These are phyloP conservation scores for Globisporangium carolinianum DNA, from an alignment of 352 stramenopile species.

Conservation along the genomic window DNA sequence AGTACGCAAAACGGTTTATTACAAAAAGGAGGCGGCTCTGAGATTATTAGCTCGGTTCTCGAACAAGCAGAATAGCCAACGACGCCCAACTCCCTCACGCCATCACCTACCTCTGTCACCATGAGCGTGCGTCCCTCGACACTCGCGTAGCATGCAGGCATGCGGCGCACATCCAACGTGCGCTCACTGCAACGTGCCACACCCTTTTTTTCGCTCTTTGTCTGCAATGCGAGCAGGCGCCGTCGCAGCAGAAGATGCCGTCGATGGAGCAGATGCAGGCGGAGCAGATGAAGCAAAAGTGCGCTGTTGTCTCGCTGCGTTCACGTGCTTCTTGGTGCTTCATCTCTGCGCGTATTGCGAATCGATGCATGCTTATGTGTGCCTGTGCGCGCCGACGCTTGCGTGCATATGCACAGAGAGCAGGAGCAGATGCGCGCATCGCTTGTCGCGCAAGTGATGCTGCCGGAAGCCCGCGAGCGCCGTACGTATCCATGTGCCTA, in stretches of 20 bases:
- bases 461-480: slow-evolving; percentile 69
- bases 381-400: too few relatives aligned
- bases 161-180: background rate
- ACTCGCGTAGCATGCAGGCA: background rate
- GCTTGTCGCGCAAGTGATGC: slow-evolving; percentile 71
- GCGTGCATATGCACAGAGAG: slow-evolving; percentile 23
- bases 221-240: background rate
- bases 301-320: slow-evolving; percentile 1
- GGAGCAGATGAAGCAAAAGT: slow-evolving; percentile 84
- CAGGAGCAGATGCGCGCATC: slow-evolving; percentile 79
- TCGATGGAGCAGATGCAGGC: slow-evolving; percentile 79
- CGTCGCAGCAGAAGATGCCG: slow-evolving; percentile 33
- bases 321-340: background rate
- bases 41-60: background rate
- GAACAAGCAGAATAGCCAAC: background rate
- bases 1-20: too few relatives aligned
- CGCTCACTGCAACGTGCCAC: background rate
- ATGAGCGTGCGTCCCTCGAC: background rate
- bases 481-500: slow-evolving; percentile 30
- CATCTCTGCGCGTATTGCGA: background rate
- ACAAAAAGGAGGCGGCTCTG: too few relatives aligned
- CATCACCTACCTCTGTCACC: background rate
- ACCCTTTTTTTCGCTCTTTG: background rate
- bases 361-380: background rate
- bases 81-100: background rate